Evolutionary conservation across 306 rosid species (phyloP).

Genomic region (Malus sylvestris): DNA sequence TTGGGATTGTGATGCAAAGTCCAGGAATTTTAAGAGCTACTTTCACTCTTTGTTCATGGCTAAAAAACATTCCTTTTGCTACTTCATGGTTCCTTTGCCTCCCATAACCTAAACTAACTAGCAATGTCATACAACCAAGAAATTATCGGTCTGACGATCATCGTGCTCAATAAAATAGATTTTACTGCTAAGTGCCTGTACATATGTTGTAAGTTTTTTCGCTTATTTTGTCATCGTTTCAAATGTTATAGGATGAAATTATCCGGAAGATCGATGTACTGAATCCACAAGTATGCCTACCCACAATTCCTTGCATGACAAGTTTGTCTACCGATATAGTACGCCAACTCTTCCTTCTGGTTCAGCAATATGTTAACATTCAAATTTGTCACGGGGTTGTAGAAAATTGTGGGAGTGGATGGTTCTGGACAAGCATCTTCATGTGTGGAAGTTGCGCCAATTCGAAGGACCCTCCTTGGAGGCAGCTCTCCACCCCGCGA

Average conservation of each 20-base stretch:
- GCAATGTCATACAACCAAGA: neutral
- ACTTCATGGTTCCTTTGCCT: neutral
- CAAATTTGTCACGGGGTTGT: neutral
- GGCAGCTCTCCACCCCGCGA: neutral
- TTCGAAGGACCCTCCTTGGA: neutral
- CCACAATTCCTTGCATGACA: neutral
- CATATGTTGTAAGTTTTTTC: neutral
- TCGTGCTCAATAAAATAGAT: neutral
- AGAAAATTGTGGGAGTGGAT: neutral
- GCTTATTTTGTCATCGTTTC: neutral
- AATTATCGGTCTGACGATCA: neutral
- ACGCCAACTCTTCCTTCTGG: neutral
- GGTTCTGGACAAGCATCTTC: neutral
- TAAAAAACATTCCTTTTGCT: neutral
- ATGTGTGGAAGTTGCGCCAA: neutral
- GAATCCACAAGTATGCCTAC: neutral
- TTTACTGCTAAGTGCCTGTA: neutral
- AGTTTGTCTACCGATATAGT: neutral
- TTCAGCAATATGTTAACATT: neutral
- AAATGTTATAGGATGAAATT: neutral
- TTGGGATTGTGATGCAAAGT: conserved; percentile 87
- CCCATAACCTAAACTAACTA: neutral
- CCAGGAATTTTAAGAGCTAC: conserved; percentile 81
- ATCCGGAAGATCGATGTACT: neutral
- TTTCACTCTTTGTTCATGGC: neutral